Percentiles rank a stretch among this genome's conserved stretches.
phyloP scores from a whole-genome alignment of 345 rosid species.

The Syzygium jambos region DNA sequence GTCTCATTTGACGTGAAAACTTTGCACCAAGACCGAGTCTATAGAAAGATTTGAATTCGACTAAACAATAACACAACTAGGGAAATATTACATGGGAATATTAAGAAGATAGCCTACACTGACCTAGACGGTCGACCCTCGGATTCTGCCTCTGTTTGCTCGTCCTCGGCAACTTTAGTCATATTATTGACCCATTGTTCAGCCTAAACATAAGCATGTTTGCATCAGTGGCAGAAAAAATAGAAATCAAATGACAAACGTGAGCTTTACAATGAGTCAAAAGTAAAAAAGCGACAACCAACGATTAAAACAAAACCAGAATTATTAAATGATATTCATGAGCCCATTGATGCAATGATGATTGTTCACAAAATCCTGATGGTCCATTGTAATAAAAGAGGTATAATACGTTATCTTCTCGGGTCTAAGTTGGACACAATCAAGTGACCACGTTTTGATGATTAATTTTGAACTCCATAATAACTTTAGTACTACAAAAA shows the following conservation, averaged over 20 bases:
- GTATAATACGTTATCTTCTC: not conserved
- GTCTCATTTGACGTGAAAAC: not conserved
- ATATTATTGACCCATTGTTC: not conserved
- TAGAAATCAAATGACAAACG: not conserved
- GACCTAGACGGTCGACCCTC: not conserved
- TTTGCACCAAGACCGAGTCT: constrained; percentile 2
- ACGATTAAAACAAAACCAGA: not conserved
- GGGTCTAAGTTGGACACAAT: not conserved
- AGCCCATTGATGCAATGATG: not conserved
- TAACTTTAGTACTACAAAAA: not conserved
- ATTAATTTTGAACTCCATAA: not conserved
- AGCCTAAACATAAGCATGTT: not conserved
- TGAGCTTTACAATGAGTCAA: not conserved
- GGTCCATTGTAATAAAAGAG: not conserved
- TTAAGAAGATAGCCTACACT: not conserved
- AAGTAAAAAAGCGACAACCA: not conserved
- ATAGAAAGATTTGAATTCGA: not conserved
- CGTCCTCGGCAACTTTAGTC: not conserved
- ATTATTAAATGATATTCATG: not conserved
- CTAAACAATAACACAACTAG: not conserved
- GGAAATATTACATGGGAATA: not conserved
- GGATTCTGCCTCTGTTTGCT: not conserved
- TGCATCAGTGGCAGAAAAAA: not conserved
- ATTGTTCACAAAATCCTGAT: not conserved
- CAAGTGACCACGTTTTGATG: not conserved